phyloP scores from a whole-genome alignment of 352 stramenopile species.

The Elongisporangium anandrum region DNA sequence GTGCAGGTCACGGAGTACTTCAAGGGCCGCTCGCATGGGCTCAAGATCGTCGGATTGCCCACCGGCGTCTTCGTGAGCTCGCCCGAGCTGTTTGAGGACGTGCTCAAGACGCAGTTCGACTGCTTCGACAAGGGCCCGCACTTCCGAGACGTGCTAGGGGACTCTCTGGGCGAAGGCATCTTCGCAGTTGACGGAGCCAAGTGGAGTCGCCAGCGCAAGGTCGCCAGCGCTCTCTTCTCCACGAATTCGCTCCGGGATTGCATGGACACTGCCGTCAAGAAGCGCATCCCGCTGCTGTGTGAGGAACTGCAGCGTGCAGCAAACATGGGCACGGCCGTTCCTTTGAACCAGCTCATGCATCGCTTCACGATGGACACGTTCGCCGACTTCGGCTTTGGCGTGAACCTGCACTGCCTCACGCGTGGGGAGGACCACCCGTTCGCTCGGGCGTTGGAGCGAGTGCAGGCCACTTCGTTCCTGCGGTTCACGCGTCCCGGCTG shows the following conservation, averaged over 20 bases:
- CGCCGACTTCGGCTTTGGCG: slow-evolving; percentile 63
- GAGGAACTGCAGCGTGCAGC: slow-evolving; percentile 14
- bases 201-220: slow-evolving; percentile 14
- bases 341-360: slow-evolving; percentile 38
- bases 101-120: slow-evolving; percentile 50
- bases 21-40: slow-evolving; percentile 22
- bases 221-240: slow-evolving; percentile 80
- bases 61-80: slow-evolving; percentile 39
- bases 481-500: slow-evolving; percentile 34
- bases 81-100: slow-evolving; percentile 43
- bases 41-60: slow-evolving; percentile 33
- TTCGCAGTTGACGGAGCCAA: slow-evolving; percentile 6
- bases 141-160: slow-evolving; percentile 30
- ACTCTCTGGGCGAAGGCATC: slow-evolving; percentile 52
- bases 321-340: slow-evolving; percentile 8
- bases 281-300: slow-evolving; percentile 17
- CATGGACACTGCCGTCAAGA: slow-evolving; percentile 25
- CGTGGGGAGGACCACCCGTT: slow-evolving; percentile 36
- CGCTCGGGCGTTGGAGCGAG: slow-evolving; percentile 42
- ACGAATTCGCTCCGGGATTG: slow-evolving; percentile 27
- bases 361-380: slow-evolving; percentile 68
- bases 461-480: slow-evolving; percentile 18
- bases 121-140: slow-evolving; percentile 37
- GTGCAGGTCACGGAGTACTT: slow-evolving; percentile 28
- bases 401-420: slow-evolving; percentile 34